Percentiles rank a stretch among this genome's conserved stretches.
phyloP scores from a whole-genome alignment of 805 yeast genomes.

The Wickerhamiella alocasiicola region DNA sequence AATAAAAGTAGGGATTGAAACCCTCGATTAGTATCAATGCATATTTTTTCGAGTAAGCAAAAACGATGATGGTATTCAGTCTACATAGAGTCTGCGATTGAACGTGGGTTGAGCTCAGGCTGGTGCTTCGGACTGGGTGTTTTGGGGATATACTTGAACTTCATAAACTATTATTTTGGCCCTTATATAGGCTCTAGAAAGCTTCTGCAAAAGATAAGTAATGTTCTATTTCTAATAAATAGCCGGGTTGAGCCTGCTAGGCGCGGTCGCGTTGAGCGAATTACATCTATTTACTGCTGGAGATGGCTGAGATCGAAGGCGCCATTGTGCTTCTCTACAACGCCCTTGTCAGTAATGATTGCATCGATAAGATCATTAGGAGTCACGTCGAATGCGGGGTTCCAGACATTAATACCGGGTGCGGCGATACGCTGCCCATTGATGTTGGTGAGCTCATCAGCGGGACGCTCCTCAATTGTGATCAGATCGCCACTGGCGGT shows the following conservation, averaged over 20 bases:
- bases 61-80: too few relatives aligned
- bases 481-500: constrained; percentile 62
- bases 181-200: too few relatives aligned
- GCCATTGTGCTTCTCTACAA: constrained; percentile 33
- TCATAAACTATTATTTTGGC: too few relatives aligned
- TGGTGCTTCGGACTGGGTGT: too few relatives aligned
- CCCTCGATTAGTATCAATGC: too few relatives aligned
- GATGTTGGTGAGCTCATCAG: constrained; percentile 62
- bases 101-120: too few relatives aligned
- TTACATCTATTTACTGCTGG: not conserved
- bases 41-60: too few relatives aligned
- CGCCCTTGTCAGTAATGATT: constrained; percentile 73
- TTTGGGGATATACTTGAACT: too few relatives aligned
- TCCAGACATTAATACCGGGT: constrained; percentile 77
- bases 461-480: constrained; percentile 77
- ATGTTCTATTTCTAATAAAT: too few relatives aligned
- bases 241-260: not conserved
- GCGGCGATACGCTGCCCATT: constrained; percentile 73
- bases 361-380: constrained; percentile 74
- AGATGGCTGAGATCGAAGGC: constrained; percentile 4
- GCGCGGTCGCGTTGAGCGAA: not conserved
- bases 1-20: too few relatives aligned
- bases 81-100: too few relatives aligned
- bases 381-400: constrained; percentile 92
- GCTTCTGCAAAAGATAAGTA: too few relatives aligned